Evolutionary conservation across 2,329 filamentous ascomycete species (phyloP), one percentile per base, ranked within the genome.

Genomic region (Epichloe aotearoae): DNA sequence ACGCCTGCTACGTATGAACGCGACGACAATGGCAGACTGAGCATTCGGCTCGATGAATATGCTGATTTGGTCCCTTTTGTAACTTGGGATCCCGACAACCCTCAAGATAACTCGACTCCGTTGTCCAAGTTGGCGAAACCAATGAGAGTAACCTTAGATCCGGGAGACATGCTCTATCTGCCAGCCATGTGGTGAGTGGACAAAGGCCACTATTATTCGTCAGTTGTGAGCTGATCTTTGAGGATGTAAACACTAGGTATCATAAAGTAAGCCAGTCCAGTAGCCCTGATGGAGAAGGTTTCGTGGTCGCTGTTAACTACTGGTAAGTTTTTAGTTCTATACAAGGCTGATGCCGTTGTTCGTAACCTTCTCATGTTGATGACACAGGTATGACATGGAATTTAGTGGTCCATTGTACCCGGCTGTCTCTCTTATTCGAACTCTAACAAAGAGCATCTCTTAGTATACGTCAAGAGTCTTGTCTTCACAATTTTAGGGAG

Each of bases 271-370:
- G 77, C 6, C 87, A 93, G 62, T 81, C 76, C 2, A 82, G 79
- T 56, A 74, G 73, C 0, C 69, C 77, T 1, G 83, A 86, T 50
- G 83, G 78, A 0, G 84, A 89, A 55, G 83, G 82, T 0, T 79
- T 90, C 34, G 88, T 86, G 41, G 80, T 85, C 50, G 85, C 87
- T 1, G 81, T 89, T 38, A 93, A 93, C 60, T 91, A 91, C 64
- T 93, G 87, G 84, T 84, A 65, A 61, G 70, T 59, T 12, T 49
- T 36, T 19, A 12, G 4, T 3, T 38, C 41, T 7, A 15, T 30
- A 26, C 17, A 14, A 30, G 19, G 38, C 26, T 30, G 7, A 33
- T 26, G 7, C 14, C 19, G 41, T 38, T 47, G 8, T 8, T 44
- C 26, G 6, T 26, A 26, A 55, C 36, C 20, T 36, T 49, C 46